These are phyloP conservation scores for Trichoderma gamsii DNA, from an alignment of 495 filamentous ascomycete species.

Conservation along the genomic window DNA sequence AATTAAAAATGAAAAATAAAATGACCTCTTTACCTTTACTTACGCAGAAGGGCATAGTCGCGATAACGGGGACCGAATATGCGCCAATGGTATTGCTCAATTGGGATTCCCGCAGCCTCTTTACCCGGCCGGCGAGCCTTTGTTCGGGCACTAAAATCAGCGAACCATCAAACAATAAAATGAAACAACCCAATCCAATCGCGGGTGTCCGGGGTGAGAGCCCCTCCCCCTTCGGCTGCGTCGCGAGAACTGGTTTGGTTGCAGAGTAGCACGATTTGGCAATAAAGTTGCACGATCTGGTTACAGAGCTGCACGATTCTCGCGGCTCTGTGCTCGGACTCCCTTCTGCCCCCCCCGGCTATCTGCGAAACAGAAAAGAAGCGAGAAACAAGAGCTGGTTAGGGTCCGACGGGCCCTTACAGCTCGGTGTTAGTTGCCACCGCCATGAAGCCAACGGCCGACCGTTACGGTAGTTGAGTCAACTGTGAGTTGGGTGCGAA, in stretches of 20 bases:
- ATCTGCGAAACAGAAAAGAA: background rate
- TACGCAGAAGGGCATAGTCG: background rate
- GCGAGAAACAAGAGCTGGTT: background rate
- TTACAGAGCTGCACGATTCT: background rate
- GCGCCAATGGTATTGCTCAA: conserved; percentile 2
- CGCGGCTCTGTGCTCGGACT: background rate
- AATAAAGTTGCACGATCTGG: conserved; percentile 1
- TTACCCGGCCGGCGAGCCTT: background rate
- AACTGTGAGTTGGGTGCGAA: background rate
- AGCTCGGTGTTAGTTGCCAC: background rate
- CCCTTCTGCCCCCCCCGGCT: background rate
- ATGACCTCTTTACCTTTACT: background rate
- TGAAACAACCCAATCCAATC: conserved; percentile 9
- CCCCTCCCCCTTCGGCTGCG: conserved; percentile 2
- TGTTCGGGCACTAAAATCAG: background rate
- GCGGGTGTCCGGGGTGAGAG: background rate
- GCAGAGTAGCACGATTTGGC: background rate
- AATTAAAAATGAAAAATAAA: background rate
- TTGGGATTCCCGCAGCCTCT: background rate
- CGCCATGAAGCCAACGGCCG: background rate
- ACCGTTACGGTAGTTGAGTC: too few relatives aligned
- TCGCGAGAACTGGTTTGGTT: background rate
- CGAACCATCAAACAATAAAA: background rate
- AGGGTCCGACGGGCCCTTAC: background rate
- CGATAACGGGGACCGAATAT: background rate